Evolutionary conservation across 352 stramenopile species (phyloP).

Genomic region (Phytophthora agathidicida): DNA sequence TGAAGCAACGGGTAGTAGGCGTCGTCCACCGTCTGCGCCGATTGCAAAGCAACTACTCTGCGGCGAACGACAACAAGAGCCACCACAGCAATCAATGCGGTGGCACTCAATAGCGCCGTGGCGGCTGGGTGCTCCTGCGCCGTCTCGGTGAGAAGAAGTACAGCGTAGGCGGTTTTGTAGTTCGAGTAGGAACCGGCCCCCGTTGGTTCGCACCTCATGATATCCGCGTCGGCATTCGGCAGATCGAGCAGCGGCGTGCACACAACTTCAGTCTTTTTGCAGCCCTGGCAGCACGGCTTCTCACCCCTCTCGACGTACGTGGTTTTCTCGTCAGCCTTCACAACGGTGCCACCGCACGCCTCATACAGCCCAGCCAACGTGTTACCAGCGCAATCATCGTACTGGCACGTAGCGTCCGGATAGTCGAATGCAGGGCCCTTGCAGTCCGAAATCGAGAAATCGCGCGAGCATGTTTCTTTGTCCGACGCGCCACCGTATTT

Average conservation of each 20-base stretch:
- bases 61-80: constrained; percentile 59
- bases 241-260: constrained; percentile 57
- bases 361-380: constrained; percentile 46
- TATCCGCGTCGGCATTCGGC: constrained; percentile 41
- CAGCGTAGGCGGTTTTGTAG: constrained; percentile 21
- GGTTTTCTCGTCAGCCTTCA: constrained; percentile 24
- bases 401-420: constrained; percentile 44
- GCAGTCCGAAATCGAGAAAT: constrained; percentile 69
- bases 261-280: constrained; percentile 23
- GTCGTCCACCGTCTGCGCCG: constrained; percentile 37
- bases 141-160: constrained; percentile 30
- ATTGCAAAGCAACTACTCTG: constrained; percentile 12
- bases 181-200: constrained; percentile 21
- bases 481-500: constrained; percentile 23
- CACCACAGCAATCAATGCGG: constrained; percentile 52
- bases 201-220: constrained; percentile 66
- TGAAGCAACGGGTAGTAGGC: constrained; percentile 70
- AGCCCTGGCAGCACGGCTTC: constrained; percentile 56
- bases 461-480: constrained; percentile 41
- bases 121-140: constrained; percentile 36
- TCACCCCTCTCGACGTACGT: constrained; percentile 36
- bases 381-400: constrained; percentile 38
- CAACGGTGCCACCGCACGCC: constrained; percentile 46
- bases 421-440: constrained; percentile 56
- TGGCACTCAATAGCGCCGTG: constrained; percentile 40